phyloP scores from a whole-genome alignment of 768 basidiomycete genomes.

The Mycena latifolia region DNA sequence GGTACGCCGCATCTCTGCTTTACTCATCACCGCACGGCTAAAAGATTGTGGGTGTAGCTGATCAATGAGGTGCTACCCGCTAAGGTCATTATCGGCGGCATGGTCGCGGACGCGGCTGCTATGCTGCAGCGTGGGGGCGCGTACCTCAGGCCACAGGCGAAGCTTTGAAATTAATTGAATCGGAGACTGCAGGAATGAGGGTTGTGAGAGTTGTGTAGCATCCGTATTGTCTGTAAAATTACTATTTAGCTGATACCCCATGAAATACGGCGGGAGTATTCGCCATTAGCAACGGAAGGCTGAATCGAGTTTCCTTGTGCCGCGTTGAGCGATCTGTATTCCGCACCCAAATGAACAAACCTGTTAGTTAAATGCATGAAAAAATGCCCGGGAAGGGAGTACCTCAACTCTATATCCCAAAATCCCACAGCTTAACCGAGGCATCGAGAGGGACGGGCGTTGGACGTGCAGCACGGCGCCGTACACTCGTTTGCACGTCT shows the following conservation, averaged over 20 bases:
- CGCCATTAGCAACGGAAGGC: too few species aligned
- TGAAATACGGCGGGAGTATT: too few species aligned
- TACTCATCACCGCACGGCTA: neutral
- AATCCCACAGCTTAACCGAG: constrained; percentile 40
- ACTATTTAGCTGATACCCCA: too few species aligned
- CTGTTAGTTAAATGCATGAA: too few species aligned
- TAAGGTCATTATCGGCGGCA: constrained; percentile 57
- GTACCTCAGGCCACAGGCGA: constrained; percentile 59
- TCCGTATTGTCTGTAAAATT: too few species aligned
- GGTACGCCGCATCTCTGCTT: constrained; percentile 22
- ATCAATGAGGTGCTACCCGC: constrained; percentile 86
- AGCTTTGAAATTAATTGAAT: constrained; percentile 42
- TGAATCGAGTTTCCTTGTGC: too few species aligned
- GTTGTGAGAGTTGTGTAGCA: too few species aligned
- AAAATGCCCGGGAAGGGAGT: too few species aligned
- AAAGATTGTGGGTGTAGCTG: constrained; percentile 43
- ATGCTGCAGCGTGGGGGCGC: constrained; percentile 15
- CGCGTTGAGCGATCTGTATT: too few species aligned
- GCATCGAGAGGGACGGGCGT: constrained; percentile 35
- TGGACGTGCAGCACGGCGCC: neutral
- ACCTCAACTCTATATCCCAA: neutral
- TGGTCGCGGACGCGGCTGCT: constrained; percentile 17
- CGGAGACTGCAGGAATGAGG: too few species aligned
- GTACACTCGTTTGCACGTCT: neutral
- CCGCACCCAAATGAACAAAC: too few species aligned